Percentiles rank a stretch among this genome's conserved stretches.
Conservation (phyloP, 345 rosid genomes). For the Salix suchowensis region DNA sequence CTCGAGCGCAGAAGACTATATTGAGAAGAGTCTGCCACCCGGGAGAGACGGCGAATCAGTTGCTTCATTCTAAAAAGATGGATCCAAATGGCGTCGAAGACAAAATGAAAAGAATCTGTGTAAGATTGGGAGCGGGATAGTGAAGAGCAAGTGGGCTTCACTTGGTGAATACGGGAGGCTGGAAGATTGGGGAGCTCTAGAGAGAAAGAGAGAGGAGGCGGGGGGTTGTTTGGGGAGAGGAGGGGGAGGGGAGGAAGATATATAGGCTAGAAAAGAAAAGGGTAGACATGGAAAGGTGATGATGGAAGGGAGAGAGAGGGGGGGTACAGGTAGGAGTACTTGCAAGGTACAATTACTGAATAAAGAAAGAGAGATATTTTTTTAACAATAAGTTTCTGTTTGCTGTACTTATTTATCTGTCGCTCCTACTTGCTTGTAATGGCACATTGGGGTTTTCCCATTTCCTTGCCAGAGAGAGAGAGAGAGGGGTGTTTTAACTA, state of each 20-base stretch:
- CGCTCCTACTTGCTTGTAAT: background rate
- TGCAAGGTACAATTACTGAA: slow-evolving; percentile 22
- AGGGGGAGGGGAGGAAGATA: background rate
- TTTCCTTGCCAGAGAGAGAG: too few species aligned
- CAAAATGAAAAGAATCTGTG: background rate
- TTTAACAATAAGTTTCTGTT: background rate
- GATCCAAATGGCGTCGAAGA: background rate
- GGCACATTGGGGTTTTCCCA: too few species aligned
- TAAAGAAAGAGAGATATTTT: background rate
- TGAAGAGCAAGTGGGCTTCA: background rate
- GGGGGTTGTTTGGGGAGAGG: background rate
- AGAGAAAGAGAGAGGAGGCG: background rate
- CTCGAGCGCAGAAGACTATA: slow-evolving; percentile 72
- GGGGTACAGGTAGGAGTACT: slow-evolving; percentile 32
- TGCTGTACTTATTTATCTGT: background rate
- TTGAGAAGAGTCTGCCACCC: slow-evolving; percentile 79
- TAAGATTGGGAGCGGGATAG: background rate
- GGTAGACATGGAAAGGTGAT: slow-evolving; percentile 16
- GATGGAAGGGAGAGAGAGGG: background rate
- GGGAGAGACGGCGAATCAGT: slow-evolving; percentile 77
- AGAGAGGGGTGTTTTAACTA: too few species aligned
- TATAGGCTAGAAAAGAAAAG: background rate
- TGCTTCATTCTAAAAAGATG: slow-evolving; percentile 56
- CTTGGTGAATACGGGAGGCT: background rate
- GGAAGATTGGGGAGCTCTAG: background rate